Evolutionary conservation across 192 early-diverging fungal genomes (phyloP).

Genomic region (Mortierella alpina): DNA sequence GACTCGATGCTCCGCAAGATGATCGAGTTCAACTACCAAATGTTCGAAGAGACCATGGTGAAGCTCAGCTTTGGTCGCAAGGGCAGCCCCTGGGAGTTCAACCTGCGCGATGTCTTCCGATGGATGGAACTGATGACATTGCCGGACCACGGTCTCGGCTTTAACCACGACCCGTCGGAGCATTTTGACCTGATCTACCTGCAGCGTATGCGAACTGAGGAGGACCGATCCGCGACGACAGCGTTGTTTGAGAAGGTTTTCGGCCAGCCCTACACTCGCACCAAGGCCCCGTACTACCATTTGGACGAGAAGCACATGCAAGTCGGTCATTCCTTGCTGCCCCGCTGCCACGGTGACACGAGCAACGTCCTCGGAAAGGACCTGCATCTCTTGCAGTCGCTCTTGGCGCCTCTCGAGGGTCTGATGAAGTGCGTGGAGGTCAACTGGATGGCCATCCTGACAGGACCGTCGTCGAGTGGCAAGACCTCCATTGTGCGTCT

Average conservation of each 20-base stretch:
- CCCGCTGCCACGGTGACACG: constrained; percentile 50
- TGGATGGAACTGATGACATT: constrained; percentile 89
- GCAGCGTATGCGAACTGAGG: constrained; percentile 87
- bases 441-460: constrained; percentile 92
- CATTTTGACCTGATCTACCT: constrained; percentile 88
- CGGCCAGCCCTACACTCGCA: constrained; percentile 50
- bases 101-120: constrained; percentile 95
- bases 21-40: constrained; percentile 85
- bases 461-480: constrained; percentile 84
- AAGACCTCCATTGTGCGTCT: constrained; percentile 90
- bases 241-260: constrained; percentile 69
- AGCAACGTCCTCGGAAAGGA: constrained; percentile 56
- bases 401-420: constrained; percentile 76
- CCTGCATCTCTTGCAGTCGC: constrained; percentile 74
- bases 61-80: constrained; percentile 74
- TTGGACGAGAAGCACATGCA: constrained; percentile 63
- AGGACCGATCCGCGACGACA: constrained; percentile 75
- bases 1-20: constrained; percentile 63
- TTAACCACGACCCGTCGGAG: constrained; percentile 66
- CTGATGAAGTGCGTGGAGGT: constrained; percentile 90
- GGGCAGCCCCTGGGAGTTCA: constrained; percentile 98
- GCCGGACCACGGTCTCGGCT: constrained; percentile 47
- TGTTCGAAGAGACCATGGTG: constrained; percentile 89
- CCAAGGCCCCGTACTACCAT: constrained; percentile 59
- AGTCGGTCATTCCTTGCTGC: constrained; percentile 72